Conservation (phyloP, 805 yeast genomes). For the Tetrapisispora fleetii region DNA sequence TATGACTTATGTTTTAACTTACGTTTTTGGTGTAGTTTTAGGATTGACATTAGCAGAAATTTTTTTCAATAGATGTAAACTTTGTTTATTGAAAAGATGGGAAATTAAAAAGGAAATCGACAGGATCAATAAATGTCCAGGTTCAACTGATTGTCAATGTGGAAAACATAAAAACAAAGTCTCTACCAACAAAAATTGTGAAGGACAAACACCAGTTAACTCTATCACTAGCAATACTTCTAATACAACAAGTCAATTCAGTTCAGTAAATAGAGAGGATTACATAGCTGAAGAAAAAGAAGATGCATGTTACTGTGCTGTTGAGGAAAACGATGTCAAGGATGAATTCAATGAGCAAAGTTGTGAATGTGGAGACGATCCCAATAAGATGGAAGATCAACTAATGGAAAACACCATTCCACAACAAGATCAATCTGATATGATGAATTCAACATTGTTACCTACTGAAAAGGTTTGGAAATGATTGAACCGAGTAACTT, state of each 20-base stretch:
- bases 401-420: slow-evolving; percentile 18
- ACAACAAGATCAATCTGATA: slow-evolving; percentile 20
- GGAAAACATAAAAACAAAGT: slow-evolving; percentile 15
- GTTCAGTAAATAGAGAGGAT: neutral
- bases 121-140: slow-evolving; percentile 21
- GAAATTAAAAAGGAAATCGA: slow-evolving; percentile 23
- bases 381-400: slow-evolving; percentile 3
- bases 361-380: slow-evolving; percentile 1
- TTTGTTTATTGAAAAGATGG: slow-evolving; percentile 26
- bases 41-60: slow-evolving; percentile 67
- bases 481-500: neutral
- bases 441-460: slow-evolving; percentile 24
- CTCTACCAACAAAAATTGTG: neutral
- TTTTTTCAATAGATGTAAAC: slow-evolving; percentile 46
- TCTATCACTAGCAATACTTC: neutral
- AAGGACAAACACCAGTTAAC: neutral
- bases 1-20: slow-evolving; percentile 57
- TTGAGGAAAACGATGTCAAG: neutral
- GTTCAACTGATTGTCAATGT: slow-evolving; percentile 21
- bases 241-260: neutral
- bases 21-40: slow-evolving; percentile 62
- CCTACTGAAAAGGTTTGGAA: slow-evolving; percentile 13
- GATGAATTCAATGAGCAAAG: neutral
- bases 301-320: slow-evolving; percentile 5
- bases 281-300: neutral